These are phyloP conservation scores for Populus tomentosa DNA, from an alignment of 441 rosid species.

Conservation along the genomic window DNA sequence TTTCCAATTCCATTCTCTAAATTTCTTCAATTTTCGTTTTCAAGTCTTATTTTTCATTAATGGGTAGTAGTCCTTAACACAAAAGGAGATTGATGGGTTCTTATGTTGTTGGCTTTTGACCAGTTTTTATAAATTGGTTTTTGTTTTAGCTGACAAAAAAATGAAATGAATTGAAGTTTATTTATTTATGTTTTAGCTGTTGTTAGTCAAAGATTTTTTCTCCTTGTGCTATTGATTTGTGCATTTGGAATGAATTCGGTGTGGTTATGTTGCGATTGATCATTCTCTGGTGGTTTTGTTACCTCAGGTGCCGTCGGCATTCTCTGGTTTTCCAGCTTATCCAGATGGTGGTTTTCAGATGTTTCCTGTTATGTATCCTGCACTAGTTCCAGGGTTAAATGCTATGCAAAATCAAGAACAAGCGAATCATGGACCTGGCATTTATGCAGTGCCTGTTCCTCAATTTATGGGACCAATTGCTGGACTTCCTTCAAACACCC, in stretches of 20 bases:
- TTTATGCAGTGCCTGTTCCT: slow-evolving; percentile 78
- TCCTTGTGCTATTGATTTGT: not conserved
- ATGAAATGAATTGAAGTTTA: not conserved
- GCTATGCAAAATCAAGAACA: slow-evolving; percentile 51
- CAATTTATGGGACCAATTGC: slow-evolving; percentile 51
- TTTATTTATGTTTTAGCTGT: not conserved
- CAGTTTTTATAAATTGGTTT: not conserved
- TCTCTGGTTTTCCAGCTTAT: slow-evolving; percentile 37
- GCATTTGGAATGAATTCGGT: not conserved
- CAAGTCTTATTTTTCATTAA: not conserved
- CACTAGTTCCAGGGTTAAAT: slow-evolving; percentile 38
- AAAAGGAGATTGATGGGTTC: not conserved
- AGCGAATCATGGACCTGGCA: slow-evolving; percentile 62
- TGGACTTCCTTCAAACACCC: slow-evolving; percentile 68
- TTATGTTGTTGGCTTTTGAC: not conserved
- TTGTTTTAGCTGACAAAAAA: not conserved
- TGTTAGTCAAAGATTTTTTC: not conserved
- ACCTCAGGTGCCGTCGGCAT: slow-evolving; percentile 41
- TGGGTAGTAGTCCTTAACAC: not conserved
- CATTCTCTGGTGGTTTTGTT: not conserved
- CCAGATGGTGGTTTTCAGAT: slow-evolving; percentile 48
- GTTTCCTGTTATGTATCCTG: slow-evolving; percentile 69
- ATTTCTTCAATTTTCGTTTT: not conserved
- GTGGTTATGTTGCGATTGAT: not conserved
- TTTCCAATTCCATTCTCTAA: not conserved